phyloP scores from a whole-genome alignment of 2,329 filamentous ascomycete genomes.

The Claviceps spartinae region DNA sequence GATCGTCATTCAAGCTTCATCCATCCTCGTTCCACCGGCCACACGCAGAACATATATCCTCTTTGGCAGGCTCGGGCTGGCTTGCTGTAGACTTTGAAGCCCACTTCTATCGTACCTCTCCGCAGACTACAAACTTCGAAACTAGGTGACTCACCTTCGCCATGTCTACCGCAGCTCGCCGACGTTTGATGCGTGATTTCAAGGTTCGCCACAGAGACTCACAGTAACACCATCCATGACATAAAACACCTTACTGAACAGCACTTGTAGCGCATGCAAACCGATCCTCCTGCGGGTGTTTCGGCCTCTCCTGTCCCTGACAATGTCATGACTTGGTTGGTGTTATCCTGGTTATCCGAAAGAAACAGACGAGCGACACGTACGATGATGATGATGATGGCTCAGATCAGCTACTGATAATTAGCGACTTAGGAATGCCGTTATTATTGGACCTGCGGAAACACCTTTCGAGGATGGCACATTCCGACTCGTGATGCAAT shows the following conservation, averaged over 20 bases:
- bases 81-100: not conserved
- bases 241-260: not conserved
- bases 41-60: not conserved
- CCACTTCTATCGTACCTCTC: not conserved
- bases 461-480: constrained; percentile 98
- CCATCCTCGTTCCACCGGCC: not conserved
- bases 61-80: not conserved
- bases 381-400: not conserved
- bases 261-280: constrained; percentile 78
- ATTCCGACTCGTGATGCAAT: constrained; percentile 96
- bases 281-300: constrained; percentile 89
- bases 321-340: constrained; percentile 93
- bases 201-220: constrained; percentile 49
- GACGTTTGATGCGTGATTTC: constrained; percentile 97
- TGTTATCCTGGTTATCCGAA: constrained; percentile 4
- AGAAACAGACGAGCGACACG: not conserved
- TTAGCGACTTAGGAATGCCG: constrained; percentile 63
- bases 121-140: not conserved
- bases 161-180: constrained; percentile 83
- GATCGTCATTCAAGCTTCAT: constrained; percentile 8
- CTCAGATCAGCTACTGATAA: constrained; percentile 8
- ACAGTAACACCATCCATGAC: not conserved
- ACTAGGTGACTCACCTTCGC: constrained; percentile 4
- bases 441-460: constrained; percentile 93
- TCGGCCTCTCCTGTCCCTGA: constrained; percentile 92